Percentiles rank a stretch among this genome's conserved stretches.
These are phyloP conservation scores for Spathaspora hagerdaliae DNA, from an alignment of 805 yeast species.

Conservation along the genomic window DNA sequence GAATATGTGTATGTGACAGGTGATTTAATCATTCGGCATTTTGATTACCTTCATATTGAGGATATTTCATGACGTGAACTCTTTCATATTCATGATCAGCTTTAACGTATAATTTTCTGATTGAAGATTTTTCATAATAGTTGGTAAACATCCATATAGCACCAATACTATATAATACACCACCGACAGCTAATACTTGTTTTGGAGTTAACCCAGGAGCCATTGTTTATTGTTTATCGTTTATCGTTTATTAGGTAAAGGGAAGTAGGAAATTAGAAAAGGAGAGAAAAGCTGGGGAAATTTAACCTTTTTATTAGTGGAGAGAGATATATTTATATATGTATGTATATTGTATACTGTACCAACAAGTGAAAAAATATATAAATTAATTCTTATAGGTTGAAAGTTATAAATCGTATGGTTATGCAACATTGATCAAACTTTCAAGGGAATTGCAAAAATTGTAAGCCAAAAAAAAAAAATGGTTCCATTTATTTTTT, in stretches of 20 bases:
- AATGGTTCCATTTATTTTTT: no score
- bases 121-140: constrained; percentile 26
- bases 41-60: constrained; percentile 7
- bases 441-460: no score
- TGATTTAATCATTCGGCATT: not conserved
- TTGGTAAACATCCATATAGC: constrained; percentile 28
- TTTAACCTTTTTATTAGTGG: no score
- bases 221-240: not conserved
- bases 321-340: no score
- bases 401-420: no score
- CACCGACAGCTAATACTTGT: constrained; percentile 30
- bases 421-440: no score
- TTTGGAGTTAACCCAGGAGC: constrained; percentile 10
- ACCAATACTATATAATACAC: constrained; percentile 27
- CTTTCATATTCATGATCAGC: constrained; percentile 25
- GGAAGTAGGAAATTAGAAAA: no score
- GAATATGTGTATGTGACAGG: not conserved
- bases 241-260: not conserved
- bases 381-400: no score
- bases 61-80: constrained; percentile 10
- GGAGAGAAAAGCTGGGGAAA: no score
- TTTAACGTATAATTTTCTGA: constrained; percentile 25
- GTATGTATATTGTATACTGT: no score
- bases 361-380: no score
- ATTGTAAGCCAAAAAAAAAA: no score